Base-by-base conservation (phyloP, 23 red algal species). In the Porphyridium purpureum region DNA sequence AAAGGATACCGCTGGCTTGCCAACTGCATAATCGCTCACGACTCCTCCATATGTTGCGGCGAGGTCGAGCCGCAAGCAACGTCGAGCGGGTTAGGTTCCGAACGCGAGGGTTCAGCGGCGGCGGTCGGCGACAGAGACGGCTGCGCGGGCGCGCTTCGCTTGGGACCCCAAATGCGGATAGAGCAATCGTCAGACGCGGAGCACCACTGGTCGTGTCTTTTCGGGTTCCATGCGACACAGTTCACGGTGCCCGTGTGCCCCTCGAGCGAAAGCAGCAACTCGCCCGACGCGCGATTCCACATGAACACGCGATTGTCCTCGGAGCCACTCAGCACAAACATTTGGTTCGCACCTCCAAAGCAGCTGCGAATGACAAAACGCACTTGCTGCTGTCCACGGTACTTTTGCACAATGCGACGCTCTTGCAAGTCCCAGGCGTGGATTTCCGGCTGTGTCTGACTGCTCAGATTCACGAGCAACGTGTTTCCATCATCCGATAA, bases 231-330 rank as follows among this genome's bases (percentile, higher is more conserved):
- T 8, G 66, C 47, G 28, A 84, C 77, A 22, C 64, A 69, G 64
- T 85, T 94, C 33, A 94, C 88, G n/a, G 79, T 94, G 30, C 78
- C 78, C 14, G 59, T 23, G 47, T 94, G 88, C 19, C 88, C 88
- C 15, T 55, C 26, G 4, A 94, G 61, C 36, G 64, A 46, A 33
- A 57, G 72, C 7, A 83, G 60, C 3, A 94, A 69, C 8, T 69
- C 56, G 5, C 79, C 78, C 29, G 31, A 61, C 50, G 62, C 53
- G 50, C 88, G 26, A 22, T 76, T 58, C 88, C 88, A 94, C 31
- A 94, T 60, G 71, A 75, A 93, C 14, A 94, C 88, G 35, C 67
- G 52, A 27, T 55, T 60, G 60, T 94, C 88, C 58, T 94, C 88
- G 17, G 69, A 78, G 25, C 88, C 88, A 53, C 72, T 81, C 17